These are phyloP conservation scores for Strobilomyces dryophilus DNA, from an alignment of 768 basidiomycete genomes.

Conservation along the genomic window DNA sequence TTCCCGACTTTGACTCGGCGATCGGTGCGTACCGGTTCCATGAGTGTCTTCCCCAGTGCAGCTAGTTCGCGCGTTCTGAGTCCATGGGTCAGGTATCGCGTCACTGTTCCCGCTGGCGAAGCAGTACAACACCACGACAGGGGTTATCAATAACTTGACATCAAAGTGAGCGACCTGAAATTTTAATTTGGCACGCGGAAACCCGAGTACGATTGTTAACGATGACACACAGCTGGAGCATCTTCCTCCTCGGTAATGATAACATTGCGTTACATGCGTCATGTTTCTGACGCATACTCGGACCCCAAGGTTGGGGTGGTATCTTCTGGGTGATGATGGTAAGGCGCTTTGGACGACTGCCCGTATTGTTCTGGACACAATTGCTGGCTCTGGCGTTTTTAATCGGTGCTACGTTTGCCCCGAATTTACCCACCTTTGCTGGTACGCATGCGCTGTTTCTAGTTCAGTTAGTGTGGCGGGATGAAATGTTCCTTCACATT, in stretches of 20 bases:
- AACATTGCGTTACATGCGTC: background rate
- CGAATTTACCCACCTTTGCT: slow-evolving; percentile 43
- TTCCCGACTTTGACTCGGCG: slow-evolving; percentile 53
- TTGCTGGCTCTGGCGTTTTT: slow-evolving; percentile 44
- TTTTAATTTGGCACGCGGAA: background rate
- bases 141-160: slow-evolving; percentile 48
- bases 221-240: slow-evolving; percentile 37
- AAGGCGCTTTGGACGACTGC: slow-evolving; percentile 28
- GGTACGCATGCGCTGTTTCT: slow-evolving; percentile 24
- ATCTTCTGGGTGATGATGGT: slow-evolving; percentile 28
- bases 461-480: background rate
- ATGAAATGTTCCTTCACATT: background rate
- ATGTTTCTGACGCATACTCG: slow-evolving; percentile 3
- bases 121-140: slow-evolving; percentile 42
- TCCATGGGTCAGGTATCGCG: slow-evolving; percentile 41
- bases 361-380: slow-evolving; percentile 32
- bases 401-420: slow-evolving; percentile 49
- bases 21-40: slow-evolving; percentile 34
- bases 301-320: slow-evolving; percentile 27
- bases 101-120: slow-evolving; percentile 43
- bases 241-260: slow-evolving; percentile 40
- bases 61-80: background rate
- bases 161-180: slow-evolving; percentile 30
- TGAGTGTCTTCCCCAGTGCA: background rate
- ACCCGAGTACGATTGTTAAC: background rate